A percentile compares a stretch with the other conserved stretches of the same genome.
Evolutionary conservation across 768 basidiomycete genomes (phyloP).

Genomic region (Mycena maculata): DNA sequence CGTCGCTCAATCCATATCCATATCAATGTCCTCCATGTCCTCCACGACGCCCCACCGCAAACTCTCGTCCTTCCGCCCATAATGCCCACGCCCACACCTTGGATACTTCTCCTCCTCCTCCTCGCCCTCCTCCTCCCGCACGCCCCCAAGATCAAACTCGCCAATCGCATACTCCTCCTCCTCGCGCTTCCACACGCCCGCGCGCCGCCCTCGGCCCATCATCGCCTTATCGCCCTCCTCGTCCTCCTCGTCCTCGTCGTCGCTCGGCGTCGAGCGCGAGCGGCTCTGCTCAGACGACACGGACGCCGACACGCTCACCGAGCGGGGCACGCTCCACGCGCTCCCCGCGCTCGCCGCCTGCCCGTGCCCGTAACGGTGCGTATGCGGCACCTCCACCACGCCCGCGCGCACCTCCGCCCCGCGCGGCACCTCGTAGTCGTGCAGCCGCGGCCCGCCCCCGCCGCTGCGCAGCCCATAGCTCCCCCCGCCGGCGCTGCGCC

Average conservation of each 20-base stretch:
- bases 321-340: constrained; percentile 68
- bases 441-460: constrained; percentile 66
- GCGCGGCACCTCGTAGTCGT: constrained; percentile 69
- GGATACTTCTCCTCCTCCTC: constrained; percentile 31
- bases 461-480: constrained; percentile 23
- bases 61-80: constrained; percentile 51
- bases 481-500: constrained; percentile 34
- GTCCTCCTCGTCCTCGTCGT: constrained; percentile 43
- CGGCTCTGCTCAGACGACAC: constrained; percentile 46
- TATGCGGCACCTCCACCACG: constrained; percentile 69
- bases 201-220: constrained; percentile 37
- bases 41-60: constrained; percentile 54
- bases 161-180: constrained; percentile 53
- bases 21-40: constrained; percentile 63
- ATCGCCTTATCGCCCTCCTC: constrained; percentile 42
- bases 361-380: constrained; percentile 45
- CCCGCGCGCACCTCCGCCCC: constrained; percentile 47
- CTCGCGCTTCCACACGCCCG: constrained; percentile 52
- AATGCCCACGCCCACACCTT: constrained; percentile 45
- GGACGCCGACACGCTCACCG: constrained; percentile 60
- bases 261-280: constrained; percentile 44
- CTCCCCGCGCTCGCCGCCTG: constrained; percentile 36
- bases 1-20: constrained; percentile 68
- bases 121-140: constrained; percentile 56
- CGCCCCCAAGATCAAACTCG: constrained; percentile 38